Conservation (phyloP, 495 filamentous ascomycete genomes). For the Astrothelium subdiscretum region DNA sequence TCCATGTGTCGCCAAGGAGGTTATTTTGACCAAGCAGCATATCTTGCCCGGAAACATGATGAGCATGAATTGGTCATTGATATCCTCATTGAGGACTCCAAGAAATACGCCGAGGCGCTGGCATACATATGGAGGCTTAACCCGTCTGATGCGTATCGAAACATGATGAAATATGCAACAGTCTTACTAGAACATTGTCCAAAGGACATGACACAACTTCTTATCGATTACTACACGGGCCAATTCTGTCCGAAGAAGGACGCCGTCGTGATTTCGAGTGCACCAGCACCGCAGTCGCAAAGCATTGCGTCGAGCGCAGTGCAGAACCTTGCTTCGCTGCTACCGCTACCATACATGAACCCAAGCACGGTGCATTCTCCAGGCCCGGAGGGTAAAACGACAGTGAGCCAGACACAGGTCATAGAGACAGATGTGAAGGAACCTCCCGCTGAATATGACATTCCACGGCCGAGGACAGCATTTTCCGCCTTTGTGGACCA, state of each 20-base stretch:
- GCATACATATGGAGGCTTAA: conserved; percentile 84
- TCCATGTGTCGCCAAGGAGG: conserved; percentile 95
- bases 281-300: conserved; percentile 42
- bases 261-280: conserved; percentile 37
- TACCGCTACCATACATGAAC: conserved; percentile 82
- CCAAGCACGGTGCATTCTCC: conserved; percentile 32
- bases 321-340: conserved; percentile 66
- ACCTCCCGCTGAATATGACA: conserved; percentile 39
- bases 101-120: conserved; percentile 74
- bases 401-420: conserved; percentile 27
- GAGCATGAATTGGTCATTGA: conserved; percentile 91
- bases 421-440: conserved; percentile 29
- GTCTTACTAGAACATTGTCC: conserved; percentile 80
- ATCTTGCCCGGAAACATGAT: conserved; percentile 83
- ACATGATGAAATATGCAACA: conserved; percentile 89
- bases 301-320: conserved; percentile 52
- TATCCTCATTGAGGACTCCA: conserved; percentile 89
- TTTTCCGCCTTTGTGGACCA: conserved; percentile 97
- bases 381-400: conserved; percentile 18
- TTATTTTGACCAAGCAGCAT: conserved; percentile 95
- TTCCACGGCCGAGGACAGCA: conserved; percentile 76
- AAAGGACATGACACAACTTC: conserved; percentile 64
- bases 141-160: conserved; percentile 68
- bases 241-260: conserved; percentile 64
- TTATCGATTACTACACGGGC: conserved; percentile 88